Conservation (phyloP, 2,329 filamentous ascomycete genomes). For the Gyromitra esculenta region DNA sequence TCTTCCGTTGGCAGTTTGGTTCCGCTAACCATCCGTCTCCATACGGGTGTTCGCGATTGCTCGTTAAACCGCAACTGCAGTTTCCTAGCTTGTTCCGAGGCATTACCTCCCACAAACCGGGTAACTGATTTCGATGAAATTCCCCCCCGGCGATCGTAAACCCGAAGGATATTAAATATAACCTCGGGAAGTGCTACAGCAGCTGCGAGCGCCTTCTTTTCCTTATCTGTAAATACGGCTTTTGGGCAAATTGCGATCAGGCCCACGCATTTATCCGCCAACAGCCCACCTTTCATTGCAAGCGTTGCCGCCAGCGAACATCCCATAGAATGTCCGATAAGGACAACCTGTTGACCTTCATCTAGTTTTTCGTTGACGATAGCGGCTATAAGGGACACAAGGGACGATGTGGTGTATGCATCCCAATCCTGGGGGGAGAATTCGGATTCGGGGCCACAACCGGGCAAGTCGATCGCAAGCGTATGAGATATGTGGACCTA, state of each 20-base stretch:
- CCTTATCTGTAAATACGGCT: slow-evolving; percentile 70
- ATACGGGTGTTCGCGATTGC: slow-evolving; percentile 83
- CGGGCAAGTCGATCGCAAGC: slow-evolving; percentile 89
- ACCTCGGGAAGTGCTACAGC: slow-evolving; percentile 69
- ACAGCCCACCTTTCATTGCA: slow-evolving; percentile 61
- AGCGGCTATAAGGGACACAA: slow-evolving; percentile 77
- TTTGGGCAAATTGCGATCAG: slow-evolving; percentile 84
- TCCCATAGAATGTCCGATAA: slow-evolving; percentile 92
- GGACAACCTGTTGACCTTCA: slow-evolving; percentile 74
- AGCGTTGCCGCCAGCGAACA: slow-evolving; percentile 79
- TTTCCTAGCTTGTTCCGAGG: slow-evolving; percentile 72
- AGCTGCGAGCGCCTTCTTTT: slow-evolving; percentile 60
- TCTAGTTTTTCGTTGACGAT: slow-evolving; percentile 77
- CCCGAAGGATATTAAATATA: slow-evolving; percentile 79
- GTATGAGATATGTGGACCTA: slow-evolving; percentile 77
- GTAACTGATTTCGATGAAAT: slow-evolving; percentile 78
- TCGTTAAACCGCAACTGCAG: slow-evolving; percentile 80
- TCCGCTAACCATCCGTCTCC: slow-evolving; percentile 81
- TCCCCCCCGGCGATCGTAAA: slow-evolving; percentile 82
- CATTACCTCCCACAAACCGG: slow-evolving; percentile 76
- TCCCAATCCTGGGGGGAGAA: slow-evolving; percentile 77
- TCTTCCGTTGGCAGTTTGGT: slow-evolving; percentile 70
- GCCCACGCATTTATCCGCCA: slow-evolving; percentile 64
- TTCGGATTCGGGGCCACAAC: slow-evolving; percentile 78
- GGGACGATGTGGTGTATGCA: slow-evolving; percentile 80